Evolutionary conservation across 345 rosid species (phyloP).

Genomic region (Salix exigua): DNA sequence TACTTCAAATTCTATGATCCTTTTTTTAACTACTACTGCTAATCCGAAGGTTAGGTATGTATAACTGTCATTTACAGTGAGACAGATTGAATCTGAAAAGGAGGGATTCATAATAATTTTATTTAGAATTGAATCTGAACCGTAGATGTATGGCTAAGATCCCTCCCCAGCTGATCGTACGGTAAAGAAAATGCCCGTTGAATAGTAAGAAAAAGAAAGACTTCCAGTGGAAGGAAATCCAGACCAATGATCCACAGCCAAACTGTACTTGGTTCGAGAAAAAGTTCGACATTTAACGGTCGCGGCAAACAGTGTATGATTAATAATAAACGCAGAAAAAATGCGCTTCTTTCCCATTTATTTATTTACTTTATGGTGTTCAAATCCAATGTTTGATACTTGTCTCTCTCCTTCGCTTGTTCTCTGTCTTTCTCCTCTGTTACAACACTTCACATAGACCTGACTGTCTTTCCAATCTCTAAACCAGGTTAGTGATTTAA

Average conservation of each 20-base stretch:
- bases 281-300: background rate
- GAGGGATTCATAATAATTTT: too few species aligned
- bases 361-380: background rate
- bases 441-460: background rate
- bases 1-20: too few species aligned
- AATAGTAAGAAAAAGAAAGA: background rate
- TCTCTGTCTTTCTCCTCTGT: background rate
- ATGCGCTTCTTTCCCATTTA: background rate
- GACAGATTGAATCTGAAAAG: too few species aligned
- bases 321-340: background rate
- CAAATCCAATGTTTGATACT: background rate
- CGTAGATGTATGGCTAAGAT: background rate
- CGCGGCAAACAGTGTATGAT: slow-evolving; percentile 15
- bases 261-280: background rate
- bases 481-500: background rate
- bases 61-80: too few species aligned
- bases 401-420: background rate
- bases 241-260: background rate
- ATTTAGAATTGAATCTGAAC: background rate
- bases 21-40: too few species aligned
- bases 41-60: too few species aligned
- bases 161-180: background rate
- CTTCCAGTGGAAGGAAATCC: background rate
- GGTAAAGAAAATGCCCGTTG: background rate
- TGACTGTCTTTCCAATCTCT: background rate